phyloP scores from a whole-genome alignment of 2,329 filamentous ascomycete genomes.

The Penicillium sp. region DNA sequence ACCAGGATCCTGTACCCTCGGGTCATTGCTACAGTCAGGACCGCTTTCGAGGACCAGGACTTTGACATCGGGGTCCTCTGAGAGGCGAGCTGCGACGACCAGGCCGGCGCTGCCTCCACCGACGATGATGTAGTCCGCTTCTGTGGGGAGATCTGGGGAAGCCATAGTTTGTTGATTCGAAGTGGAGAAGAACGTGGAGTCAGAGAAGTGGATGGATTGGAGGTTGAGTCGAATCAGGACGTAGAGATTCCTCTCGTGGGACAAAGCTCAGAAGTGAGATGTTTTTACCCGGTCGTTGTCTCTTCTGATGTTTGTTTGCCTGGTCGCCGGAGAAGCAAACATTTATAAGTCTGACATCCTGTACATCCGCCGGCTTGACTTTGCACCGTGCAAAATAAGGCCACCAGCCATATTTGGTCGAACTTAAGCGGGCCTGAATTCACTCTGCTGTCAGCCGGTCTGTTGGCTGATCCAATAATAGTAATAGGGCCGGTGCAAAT shows the following conservation, averaged over 20 bases:
- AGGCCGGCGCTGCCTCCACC: slow-evolving; percentile 25
- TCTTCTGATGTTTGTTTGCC: neutral
- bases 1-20: slow-evolving; percentile 12
- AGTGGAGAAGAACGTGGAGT: neutral
- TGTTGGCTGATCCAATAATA: too few species aligned
- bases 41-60: slow-evolving; percentile 23
- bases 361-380: neutral
- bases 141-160: neutral
- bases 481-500: too few species aligned
- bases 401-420: neutral
- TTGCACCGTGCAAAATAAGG: neutral
- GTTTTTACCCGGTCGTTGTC: neutral
- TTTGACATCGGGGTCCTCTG: slow-evolving; percentile 15
- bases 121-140: slow-evolving; percentile 20
- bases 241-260: neutral
- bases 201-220: too few species aligned
- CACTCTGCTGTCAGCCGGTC: neutral
- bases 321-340: neutral
- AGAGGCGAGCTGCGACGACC: slow-evolving; percentile 23
- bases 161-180: slow-evolving; percentile 1
- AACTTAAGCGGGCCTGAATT: neutral
- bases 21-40: slow-evolving; percentile 17
- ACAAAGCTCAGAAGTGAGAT: neutral
- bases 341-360: neutral
- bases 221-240: neutral